Evolutionary conservation across 2,329 filamentous ascomycete genomes (phyloP).

Genomic region (Lithohypha guttulata): DNA sequence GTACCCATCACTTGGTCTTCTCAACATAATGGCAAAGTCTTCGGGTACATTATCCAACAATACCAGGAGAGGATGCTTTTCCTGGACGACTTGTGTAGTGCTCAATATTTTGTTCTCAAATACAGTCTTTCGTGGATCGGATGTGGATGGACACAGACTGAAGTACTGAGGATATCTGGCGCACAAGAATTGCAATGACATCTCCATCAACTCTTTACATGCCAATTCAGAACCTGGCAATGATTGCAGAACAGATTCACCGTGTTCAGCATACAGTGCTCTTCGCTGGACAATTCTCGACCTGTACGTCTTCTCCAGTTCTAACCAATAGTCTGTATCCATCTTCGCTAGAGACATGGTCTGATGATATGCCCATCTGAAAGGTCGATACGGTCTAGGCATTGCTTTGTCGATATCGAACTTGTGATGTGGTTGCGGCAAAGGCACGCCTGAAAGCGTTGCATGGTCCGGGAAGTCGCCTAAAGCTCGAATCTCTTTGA

Average conservation of each 20-base stretch:
- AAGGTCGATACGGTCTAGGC: conserved; percentile 67
- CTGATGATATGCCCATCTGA: conserved; percentile 77
- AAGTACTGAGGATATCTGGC: conserved; percentile 69
- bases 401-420: conserved; percentile 60
- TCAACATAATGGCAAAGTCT: conserved; percentile 68
- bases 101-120: conserved; percentile 61
- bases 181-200: conserved; percentile 69
- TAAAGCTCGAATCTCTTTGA: conserved; percentile 56
- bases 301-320: conserved; percentile 65
- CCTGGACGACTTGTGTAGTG: conserved; percentile 49
- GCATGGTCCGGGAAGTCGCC: conserved; percentile 75
- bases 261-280: conserved; percentile 52
- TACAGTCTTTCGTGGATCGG: conserved; percentile 39
- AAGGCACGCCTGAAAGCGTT: conserved; percentile 59
- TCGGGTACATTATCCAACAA: conserved; percentile 71
- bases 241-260: conserved; percentile 52
- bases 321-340: conserved; percentile 80
- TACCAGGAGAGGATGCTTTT: conserved; percentile 55
- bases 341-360: conserved; percentile 78
- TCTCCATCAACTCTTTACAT: conserved; percentile 81
- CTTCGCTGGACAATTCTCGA: conserved; percentile 58
- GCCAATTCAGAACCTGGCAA: conserved; percentile 67
- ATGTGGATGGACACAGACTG: conserved; percentile 29
- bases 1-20: conserved; percentile 65
- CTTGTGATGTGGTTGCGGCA: conserved; percentile 51